Percentiles rank a stretch among this genome's conserved stretches.
phyloP scores from a whole-genome alignment of 768 basidiomycete species.

The Tricholoma sp. region DNA sequence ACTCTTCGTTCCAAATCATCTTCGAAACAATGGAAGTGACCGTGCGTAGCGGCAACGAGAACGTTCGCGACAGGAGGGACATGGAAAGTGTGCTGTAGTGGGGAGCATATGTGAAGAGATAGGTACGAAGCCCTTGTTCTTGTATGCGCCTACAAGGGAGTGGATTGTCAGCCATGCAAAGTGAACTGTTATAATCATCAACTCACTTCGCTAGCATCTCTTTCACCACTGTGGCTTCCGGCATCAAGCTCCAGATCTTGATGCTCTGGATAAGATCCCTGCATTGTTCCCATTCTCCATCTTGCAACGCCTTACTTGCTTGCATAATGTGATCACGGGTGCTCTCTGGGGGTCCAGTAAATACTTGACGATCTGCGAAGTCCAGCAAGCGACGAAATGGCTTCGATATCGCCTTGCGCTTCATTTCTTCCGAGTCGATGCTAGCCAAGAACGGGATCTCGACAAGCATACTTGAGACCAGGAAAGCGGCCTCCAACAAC shows the following conservation, averaged over 20 bases:
- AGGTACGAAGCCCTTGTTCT: constrained; percentile 94
- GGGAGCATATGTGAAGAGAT: constrained; percentile 96
- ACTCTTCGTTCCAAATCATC: constrained; percentile 98
- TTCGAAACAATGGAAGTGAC: constrained; percentile 92
- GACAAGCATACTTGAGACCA: constrained; percentile 97
- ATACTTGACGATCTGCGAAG: constrained; percentile 95
- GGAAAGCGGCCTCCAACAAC: constrained; percentile 93
- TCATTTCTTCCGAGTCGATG: constrained; percentile 90
- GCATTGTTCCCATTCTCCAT: constrained; percentile 96
- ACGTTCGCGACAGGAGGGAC: constrained; percentile 79
- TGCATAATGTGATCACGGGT: constrained; percentile 99
- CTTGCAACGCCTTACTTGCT: constrained; percentile 92
- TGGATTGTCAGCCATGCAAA: constrained; percentile 7
- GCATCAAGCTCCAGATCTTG: constrained; percentile 98
- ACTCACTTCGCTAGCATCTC: constrained; percentile 91
- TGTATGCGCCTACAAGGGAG: constrained; percentile 75
- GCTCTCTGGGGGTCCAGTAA: constrained; percentile 97
- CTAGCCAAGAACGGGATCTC: constrained; percentile 95
- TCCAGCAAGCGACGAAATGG: constrained; percentile 94
- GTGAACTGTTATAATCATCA: neutral
- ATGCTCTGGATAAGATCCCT: constrained; percentile 91
- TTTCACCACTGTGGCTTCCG: constrained; percentile 80
- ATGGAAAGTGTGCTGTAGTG: constrained; percentile 92
- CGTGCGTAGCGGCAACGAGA: constrained; percentile 72
- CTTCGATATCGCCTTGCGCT: constrained; percentile 91